Evolutionary conservation across 345 rosid genomes (phyloP), one percentile per base, ranked within the genome.

Genomic region (Aquilaria malaccensis): DNA sequence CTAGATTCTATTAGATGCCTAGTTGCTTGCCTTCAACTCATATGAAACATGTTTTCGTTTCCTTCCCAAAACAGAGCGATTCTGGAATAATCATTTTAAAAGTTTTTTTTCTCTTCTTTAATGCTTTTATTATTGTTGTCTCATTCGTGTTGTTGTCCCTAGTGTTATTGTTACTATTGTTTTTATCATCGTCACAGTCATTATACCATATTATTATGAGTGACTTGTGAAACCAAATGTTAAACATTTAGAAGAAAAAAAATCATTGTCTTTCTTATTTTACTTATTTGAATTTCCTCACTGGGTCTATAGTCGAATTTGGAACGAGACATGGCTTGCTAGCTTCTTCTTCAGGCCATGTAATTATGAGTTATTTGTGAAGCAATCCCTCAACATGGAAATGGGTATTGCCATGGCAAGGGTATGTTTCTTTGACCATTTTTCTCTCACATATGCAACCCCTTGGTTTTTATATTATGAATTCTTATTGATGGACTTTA

Each of bases 301-400:
- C 70, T 71, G 64, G 62, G 67, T 59, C 50, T 45, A 65, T 69
- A 94, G 99, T 65, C 95, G 97, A 67, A 85, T 94, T 30, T 94
- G 99, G 99, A 88, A 90, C 14, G 97, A 94, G 87, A 83, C 91
- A 59, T 90, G 99, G 99, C 66, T 94, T 77, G 53, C 93, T 29
- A 82, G 76, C 85, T 94, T 94, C 84, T 94, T 94, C 75, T 90
- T 77, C 80, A 90, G 86, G 76, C 99, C 97, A 13, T 94, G 97
- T 73, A 94, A 90, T 71, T 81, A 90, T 33, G 99, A 94, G 64
- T 68, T 94, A 72, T 94, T 94, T 66, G 99, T 94, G 79, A 94
- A 94, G 79, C 99, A 94, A 74, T 84, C 97, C 15, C 83, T 94
- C 69, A 86, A 94, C 71, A 94, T 94, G 99, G 99, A 94, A 81